phyloP scores from a whole-genome alignment of 129 eudicot genomes.

The Silybum marianum region DNA sequence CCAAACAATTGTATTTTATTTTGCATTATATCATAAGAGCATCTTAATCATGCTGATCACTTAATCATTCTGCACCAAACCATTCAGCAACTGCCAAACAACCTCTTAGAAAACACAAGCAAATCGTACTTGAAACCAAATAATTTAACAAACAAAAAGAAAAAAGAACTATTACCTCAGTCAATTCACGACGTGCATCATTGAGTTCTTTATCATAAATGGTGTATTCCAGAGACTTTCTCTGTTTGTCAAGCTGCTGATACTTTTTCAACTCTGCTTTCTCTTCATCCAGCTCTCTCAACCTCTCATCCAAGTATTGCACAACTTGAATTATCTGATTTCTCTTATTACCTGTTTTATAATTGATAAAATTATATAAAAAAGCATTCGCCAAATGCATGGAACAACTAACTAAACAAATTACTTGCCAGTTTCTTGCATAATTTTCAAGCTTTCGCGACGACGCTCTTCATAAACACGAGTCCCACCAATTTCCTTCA shows the following conservation, averaged over 20 bases:
- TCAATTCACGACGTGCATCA: constrained; percentile 80
- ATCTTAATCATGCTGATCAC: too few relatives aligned
- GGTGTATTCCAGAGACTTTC: constrained; percentile 90
- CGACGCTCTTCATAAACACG: constrained; percentile 96
- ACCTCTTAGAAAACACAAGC: background rate
- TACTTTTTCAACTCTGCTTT: constrained; percentile 91
- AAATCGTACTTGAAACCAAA: background rate
- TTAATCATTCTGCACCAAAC: too few relatives aligned
- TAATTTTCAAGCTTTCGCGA: constrained; percentile 95
- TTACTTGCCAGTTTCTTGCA: constrained; percentile 96
- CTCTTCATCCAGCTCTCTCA: constrained; percentile 92
- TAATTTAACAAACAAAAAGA: background rate
- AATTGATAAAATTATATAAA: constrained; percentile 19
- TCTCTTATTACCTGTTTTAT: constrained; percentile 71
- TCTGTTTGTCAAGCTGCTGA: constrained; percentile 92
- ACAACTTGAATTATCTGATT: constrained; percentile 97
- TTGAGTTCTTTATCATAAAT: constrained; percentile 88
- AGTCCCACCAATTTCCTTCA: constrained; percentile 98
- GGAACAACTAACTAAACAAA: constrained; percentile 23
- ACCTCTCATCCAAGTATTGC: constrained; percentile 89
- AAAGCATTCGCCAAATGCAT: constrained; percentile 17
- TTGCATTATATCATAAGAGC: too few relatives aligned
- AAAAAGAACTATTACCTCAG: constrained; percentile 45
- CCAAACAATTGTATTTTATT: too few relatives aligned
- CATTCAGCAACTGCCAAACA: too few relatives aligned